Percentiles rank a stretch among this genome's conserved stretches.
Conservation (phyloP, 768 basidiomycete genomes). For the Boletus sp. region DNA sequence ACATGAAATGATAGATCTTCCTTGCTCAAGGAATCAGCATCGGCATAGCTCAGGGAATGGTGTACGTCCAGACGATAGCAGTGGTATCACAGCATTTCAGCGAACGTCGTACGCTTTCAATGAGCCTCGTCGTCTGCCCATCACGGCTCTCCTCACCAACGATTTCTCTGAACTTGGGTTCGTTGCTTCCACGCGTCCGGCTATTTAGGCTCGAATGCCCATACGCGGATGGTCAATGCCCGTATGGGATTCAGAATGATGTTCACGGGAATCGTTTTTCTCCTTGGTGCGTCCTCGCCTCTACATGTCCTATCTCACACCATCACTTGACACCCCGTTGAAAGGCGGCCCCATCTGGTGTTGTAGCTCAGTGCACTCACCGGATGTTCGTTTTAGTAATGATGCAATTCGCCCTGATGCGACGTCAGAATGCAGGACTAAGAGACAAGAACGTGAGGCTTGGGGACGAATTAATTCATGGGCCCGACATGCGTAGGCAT, state of each 20-base stretch:
- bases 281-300: slow-evolving; percentile 19
- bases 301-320: not conserved
- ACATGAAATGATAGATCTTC: slow-evolving; percentile 37
- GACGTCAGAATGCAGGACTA: too few relatives aligned
- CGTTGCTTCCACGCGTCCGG: not conserved
- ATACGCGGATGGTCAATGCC: not conserved
- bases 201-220: not conserved
- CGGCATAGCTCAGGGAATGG: slow-evolving; percentile 45
- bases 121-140: slow-evolving; percentile 43
- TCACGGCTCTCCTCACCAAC: slow-evolving; percentile 16
- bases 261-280: slow-evolving; percentile 16
- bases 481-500: too few relatives aligned
- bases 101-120: slow-evolving; percentile 37
- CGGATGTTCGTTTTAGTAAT: not conserved
- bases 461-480: too few relatives aligned
- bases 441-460: too few relatives aligned
- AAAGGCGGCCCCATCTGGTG: slow-evolving; percentile 56
- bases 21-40: slow-evolving; percentile 46
- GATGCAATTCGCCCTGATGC: too few relatives aligned
- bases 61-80: slow-evolving; percentile 44
- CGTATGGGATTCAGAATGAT: not conserved
- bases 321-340: not conserved
- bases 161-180: slow-evolving; percentile 50
- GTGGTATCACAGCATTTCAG: slow-evolving; percentile 31
- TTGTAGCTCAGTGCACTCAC: slow-evolving; percentile 3